Percentiles rank a stretch among this genome's conserved stretches.
phyloP scores from a whole-genome alignment of 352 stramenopile genomes.

The Pythium rhizo-oryzae region DNA sequence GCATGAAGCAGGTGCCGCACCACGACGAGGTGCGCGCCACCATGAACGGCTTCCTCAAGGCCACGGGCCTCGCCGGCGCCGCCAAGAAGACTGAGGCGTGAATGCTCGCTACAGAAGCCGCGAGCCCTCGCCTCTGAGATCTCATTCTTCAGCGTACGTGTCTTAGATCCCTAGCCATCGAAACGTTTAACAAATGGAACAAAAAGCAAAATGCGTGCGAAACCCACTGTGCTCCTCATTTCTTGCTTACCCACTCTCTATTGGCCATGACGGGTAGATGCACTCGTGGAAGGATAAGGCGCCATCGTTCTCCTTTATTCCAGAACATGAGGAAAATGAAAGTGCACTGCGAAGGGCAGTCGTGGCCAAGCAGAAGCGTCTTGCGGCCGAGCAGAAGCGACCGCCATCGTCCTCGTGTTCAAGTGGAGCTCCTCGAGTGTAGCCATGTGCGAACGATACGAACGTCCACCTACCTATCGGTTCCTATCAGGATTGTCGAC shows the following conservation, averaged over 20 bases:
- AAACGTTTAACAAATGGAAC: neutral
- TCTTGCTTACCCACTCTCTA: no score
- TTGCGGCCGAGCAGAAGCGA: no score
- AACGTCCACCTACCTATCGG: neutral
- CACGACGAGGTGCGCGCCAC: conserved; percentile 48
- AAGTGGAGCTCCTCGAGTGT: neutral
- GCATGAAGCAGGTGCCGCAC: conserved; percentile 38
- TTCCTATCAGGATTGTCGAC: no score
- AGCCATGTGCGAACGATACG: neutral
- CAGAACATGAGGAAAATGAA: no score
- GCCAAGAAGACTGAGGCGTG: conserved; percentile 19
- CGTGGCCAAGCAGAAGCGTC: no score
- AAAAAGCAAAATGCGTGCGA: neutral
- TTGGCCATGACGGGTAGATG: no score
- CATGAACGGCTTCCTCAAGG: conserved; percentile 32
- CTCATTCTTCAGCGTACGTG: neutral
- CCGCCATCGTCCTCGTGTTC: neutral
- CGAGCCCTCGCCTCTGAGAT: neutral
- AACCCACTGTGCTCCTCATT: no score
- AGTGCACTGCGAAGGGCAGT: no score
- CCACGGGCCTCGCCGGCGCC: conserved; percentile 19
- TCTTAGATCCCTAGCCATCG: neutral
- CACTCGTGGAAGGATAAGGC: no score
- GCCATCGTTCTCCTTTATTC: no score
- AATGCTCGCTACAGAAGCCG: neutral